These are phyloP conservation scores for Eucalyptus tenuipes DNA, from an alignment of 345 rosid genomes.

Conservation along the genomic window DNA sequence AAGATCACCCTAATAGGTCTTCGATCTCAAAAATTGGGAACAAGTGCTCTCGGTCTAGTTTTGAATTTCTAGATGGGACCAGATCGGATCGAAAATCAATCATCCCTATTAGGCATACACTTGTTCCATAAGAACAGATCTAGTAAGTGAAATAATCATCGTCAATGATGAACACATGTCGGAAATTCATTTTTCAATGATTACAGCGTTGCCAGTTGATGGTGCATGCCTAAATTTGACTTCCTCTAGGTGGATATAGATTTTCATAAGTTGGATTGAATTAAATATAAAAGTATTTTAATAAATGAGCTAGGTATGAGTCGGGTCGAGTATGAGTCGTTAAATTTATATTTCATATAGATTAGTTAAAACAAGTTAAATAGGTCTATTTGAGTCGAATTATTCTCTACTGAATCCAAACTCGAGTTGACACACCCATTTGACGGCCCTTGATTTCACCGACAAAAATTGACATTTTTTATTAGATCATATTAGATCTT, in stretches of 20 bases:
- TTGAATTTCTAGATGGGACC: rapidly evolving
- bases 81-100: rapidly evolving
- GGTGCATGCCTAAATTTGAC: rapidly evolving
- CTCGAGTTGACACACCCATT: rapidly evolving
- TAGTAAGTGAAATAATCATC: rapidly evolving
- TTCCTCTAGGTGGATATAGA: too few relatives aligned
- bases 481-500: background rate
- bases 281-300: too few relatives aligned
- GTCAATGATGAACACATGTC: rapidly evolving
- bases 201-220: rapidly evolving
- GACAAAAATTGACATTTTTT: background rate
- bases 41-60: too few relatives aligned
- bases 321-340: rapidly evolving
- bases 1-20: too few relatives aligned
- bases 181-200: too few relatives aligned
- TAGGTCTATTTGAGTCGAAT: rapidly evolving
- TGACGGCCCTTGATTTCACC: rapidly evolving
- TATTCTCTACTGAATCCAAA: rapidly evolving
- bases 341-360: too few relatives aligned
- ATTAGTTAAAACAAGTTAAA: too few relatives aligned
- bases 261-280: too few relatives aligned
- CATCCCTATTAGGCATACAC: rapidly evolving
- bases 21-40: too few relatives aligned
- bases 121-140: too few relatives aligned
- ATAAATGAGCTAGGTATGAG: too few relatives aligned